phyloP scores from a whole-genome alignment of 495 filamentous ascomycete genomes.

The Daldinia loculata region DNA sequence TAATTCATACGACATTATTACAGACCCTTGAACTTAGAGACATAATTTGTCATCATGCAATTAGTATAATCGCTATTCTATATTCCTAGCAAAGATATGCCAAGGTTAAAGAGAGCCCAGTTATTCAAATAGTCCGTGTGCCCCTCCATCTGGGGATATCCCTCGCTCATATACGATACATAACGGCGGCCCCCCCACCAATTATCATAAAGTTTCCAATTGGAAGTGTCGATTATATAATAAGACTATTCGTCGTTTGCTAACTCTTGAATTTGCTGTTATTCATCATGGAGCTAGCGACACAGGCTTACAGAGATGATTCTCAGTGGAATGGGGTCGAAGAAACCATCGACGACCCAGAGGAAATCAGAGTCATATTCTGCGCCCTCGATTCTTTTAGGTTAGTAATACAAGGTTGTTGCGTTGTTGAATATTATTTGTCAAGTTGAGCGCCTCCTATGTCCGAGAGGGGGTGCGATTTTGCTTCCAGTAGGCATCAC shows the following conservation, averaged over 20 bases:
- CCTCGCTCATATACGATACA: conserved; percentile 2
- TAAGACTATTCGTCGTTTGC: conserved; percentile 7
- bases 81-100: conserved; percentile 17
- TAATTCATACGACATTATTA: not conserved
- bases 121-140: conserved; percentile 10
- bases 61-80: conserved; percentile 7
- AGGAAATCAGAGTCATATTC: conserved; percentile 79
- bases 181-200: not conserved
- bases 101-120: conserved; percentile 3
- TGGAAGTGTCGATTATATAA: not conserved
- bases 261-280: conserved; percentile 2
- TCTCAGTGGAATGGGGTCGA: conserved; percentile 66
- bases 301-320: conserved; percentile 36
- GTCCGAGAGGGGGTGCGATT: conserved; percentile 28
- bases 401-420: conserved; percentile 63
- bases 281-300: conserved; percentile 28
- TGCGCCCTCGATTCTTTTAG: conserved; percentile 84
- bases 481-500: conserved; percentile 34
- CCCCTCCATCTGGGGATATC: conserved; percentile 37
- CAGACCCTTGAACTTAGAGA: not conserved
- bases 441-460: conserved; percentile 19
- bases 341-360: conserved; percentile 71
- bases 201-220: not conserved
- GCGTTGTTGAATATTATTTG: conserved; percentile 15
- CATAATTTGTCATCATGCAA: conserved; percentile 1